These are phyloP conservation scores for Eimeria sp. DNA, from an alignment of 169 alveolate genomes.

Conservation along the genomic window DNA sequence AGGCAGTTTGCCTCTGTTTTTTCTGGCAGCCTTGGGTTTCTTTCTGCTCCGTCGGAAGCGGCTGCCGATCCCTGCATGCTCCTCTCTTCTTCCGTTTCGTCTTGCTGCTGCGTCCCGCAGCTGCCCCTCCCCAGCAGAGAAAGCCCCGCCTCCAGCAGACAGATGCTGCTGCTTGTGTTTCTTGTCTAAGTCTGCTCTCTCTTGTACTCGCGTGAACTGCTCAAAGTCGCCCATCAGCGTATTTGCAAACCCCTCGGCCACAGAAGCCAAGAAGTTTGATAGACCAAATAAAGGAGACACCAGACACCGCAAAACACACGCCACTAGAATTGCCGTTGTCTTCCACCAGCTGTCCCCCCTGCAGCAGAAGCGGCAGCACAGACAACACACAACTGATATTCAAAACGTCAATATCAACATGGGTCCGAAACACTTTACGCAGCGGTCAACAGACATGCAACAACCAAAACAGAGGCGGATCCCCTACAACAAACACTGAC, in stretches of 20 bases:
- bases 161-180: constrained; percentile 57
- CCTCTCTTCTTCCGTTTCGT: too few species aligned
- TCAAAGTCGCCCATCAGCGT: constrained; percentile 95
- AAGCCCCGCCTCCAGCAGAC: not conserved
- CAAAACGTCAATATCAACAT: too few species aligned
- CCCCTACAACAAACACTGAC: too few species aligned
- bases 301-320: constrained; percentile 87
- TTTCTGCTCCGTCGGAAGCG: not conserved
- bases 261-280: constrained; percentile 91
- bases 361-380: not conserved
- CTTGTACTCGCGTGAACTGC: constrained; percentile 92
- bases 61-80: not conserved
- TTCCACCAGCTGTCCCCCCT: constrained; percentile 83
- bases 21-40: not conserved
- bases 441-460: too few species aligned
- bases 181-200: constrained; percentile 88
- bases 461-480: too few species aligned
- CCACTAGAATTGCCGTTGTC: constrained; percentile 73
- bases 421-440: too few species aligned
- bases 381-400: too few species aligned
- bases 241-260: constrained; percentile 95
- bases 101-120: not conserved
- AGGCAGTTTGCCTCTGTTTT: not conserved
- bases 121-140: not conserved
- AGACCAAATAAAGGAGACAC: constrained; percentile 93